Conservation (phyloP, 352 stramenopile genomes). For the Globisporangium uncinulatum region DNA sequence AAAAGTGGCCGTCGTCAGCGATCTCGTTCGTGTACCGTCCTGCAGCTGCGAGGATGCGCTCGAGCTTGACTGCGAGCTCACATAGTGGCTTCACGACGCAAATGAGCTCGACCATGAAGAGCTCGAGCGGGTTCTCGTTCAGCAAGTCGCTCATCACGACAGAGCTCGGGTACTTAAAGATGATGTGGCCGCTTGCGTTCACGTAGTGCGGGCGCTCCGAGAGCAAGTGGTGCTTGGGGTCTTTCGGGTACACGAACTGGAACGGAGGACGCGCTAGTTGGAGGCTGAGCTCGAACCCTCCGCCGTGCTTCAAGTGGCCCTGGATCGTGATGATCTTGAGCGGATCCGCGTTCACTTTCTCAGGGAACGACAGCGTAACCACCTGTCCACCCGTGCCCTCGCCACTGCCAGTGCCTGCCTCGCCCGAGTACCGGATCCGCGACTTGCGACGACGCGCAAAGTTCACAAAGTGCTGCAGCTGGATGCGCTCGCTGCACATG, state of each 20-base stretch:
- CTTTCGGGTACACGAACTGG: slow-evolving; percentile 60
- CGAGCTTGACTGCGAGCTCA: slow-evolving; percentile 76
- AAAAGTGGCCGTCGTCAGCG: slow-evolving; percentile 69
- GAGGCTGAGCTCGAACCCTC: slow-evolving; percentile 74
- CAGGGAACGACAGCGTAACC: slow-evolving; percentile 80
- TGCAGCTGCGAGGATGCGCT: slow-evolving; percentile 58
- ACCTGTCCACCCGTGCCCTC: slow-evolving; percentile 75
- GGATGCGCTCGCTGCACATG: slow-evolving; percentile 80
- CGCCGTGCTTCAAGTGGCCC: slow-evolving; percentile 69
- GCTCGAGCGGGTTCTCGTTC: slow-evolving; percentile 77
- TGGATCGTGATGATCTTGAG: slow-evolving; percentile 76
- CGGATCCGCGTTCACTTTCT: slow-evolving; percentile 80
- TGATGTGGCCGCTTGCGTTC: slow-evolving; percentile 65
- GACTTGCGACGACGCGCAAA: slow-evolving; percentile 80
- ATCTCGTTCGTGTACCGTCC: slow-evolving; percentile 75
- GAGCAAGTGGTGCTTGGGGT: slow-evolving; percentile 47
- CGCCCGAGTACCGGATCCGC: slow-evolving; percentile 77
- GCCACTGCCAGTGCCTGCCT: slow-evolving; percentile 47
- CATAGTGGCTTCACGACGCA: slow-evolving; percentile 82
- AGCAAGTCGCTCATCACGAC: slow-evolving; percentile 60
- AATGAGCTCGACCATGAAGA: slow-evolving; percentile 87
- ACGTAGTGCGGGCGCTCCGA: slow-evolving; percentile 67
- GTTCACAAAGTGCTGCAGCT: slow-evolving; percentile 85
- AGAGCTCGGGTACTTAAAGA: slow-evolving; percentile 77
- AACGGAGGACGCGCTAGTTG: slow-evolving; percentile 61